Evolutionary conservation across 345 rosid species (phyloP).

Genomic region (Populus euphratica): DNA sequence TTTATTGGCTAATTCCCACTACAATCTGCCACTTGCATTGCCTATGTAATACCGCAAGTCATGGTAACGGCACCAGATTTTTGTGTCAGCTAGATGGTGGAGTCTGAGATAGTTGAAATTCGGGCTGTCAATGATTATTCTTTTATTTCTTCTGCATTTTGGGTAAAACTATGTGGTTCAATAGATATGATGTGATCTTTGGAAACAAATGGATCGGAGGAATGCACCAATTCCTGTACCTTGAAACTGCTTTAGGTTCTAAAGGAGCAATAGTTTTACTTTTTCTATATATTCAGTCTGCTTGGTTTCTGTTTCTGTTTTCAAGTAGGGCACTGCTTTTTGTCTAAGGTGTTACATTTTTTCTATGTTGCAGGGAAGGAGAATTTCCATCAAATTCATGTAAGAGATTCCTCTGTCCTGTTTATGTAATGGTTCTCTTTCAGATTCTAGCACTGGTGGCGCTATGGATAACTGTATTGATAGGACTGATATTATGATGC

Average conservation of each 20-base stretch:
- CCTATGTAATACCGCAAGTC: neutral
- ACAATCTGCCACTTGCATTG: neutral
- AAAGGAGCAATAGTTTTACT: neutral
- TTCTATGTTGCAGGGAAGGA: slow-evolving; percentile 58
- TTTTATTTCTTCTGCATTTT: neutral
- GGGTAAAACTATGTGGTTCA: neutral
- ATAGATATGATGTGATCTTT: neutral
- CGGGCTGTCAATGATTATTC: neutral
- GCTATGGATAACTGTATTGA: slow-evolving; percentile 17
- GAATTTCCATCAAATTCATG: slow-evolving; percentile 76
- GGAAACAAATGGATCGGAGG: neutral
- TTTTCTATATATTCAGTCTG: neutral
- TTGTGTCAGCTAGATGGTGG: neutral
- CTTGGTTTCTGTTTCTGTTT: slow-evolving; percentile 12
- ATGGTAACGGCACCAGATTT: neutral
- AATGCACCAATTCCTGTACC: neutral
- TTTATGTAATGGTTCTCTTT: slow-evolving; percentile 11
- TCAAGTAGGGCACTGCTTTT: neutral
- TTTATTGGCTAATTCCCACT: neutral
- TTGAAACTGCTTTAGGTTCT: neutral
- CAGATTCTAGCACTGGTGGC: neutral
- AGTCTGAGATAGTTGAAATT: neutral
- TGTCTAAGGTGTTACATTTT: slow-evolving; percentile 1
- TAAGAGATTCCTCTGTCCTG: slow-evolving; percentile 41
- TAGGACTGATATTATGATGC: slow-evolving; percentile 29